Conservation (phyloP, 257 asterid genomes). For the Striga asiatica region DNA sequence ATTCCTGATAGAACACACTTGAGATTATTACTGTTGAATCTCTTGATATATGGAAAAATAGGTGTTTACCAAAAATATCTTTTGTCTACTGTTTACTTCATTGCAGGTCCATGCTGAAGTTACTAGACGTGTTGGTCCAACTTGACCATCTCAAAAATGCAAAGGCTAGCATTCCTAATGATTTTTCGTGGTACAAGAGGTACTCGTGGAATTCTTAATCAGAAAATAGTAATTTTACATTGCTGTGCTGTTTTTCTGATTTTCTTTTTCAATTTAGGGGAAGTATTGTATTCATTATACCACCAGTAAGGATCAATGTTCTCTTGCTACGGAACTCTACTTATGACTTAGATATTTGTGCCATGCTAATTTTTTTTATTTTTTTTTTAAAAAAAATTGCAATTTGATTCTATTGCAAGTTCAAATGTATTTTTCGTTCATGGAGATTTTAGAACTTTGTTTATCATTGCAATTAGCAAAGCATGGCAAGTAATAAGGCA, state of each 20-base stretch:
- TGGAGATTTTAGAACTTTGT: background rate
- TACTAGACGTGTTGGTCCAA: conserved; percentile 88
- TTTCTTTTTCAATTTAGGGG: conserved; percentile 1
- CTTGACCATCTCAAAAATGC: conserved; percentile 99
- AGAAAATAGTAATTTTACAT: background rate
- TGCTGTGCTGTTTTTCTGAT: conserved; percentile 2
- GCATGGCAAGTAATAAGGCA: background rate
- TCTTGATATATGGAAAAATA: background rate
- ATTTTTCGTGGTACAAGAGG: conserved; percentile 99
- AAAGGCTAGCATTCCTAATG: conserved; percentile 98
- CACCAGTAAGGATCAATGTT: background rate
- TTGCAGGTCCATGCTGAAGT: conserved; percentile 92
- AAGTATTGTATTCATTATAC: background rate
- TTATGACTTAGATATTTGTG: background rate
- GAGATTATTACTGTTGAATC: background rate
- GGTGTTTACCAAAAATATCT: background rate
- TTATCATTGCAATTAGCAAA: background rate
- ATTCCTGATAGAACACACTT: too few relatives aligned
- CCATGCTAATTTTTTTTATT: background rate
- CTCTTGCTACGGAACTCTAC: too few relatives aligned
- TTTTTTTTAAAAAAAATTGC: background rate
- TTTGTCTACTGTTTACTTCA: conserved; percentile 14
- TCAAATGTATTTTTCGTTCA: background rate
- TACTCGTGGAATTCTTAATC: conserved; percentile 17
- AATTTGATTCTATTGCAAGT: background rate